Evolutionary conservation across 805 yeast genomes (phyloP), one percentile per base, ranked within the genome.

Genomic region (Lipomyces mesembrius): DNA sequence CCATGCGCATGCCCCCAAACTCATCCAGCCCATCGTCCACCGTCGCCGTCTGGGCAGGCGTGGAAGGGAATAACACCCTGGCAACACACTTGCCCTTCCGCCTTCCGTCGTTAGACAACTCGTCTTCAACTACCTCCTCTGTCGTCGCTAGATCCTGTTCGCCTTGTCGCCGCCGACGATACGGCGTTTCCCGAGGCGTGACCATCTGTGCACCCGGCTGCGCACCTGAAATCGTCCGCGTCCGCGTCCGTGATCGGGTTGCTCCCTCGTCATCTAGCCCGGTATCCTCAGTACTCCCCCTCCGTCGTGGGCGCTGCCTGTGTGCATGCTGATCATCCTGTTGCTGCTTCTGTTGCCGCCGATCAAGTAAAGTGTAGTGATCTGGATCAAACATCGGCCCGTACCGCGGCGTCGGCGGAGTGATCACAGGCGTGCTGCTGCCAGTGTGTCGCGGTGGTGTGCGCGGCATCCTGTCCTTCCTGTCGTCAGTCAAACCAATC

Each of bases 171-270:
- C 66, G 58, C 20, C 64, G 12, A 6, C 49, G 54, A 57, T 67
- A 56, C 54, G 71, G 71, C 11, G 71, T 68, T 17, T 62, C 66
- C 12, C 69, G 64, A 3, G 71, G 71, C n/a, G 71, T 68, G 49
- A 68, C 46, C 69, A 65, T 62, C 43, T 63, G 69, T 34, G 60
- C 63, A 8, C 64, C 64, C 1, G 69, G 62, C 43, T 56, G 62
- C 35, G 68, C 62, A 14, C 69, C 71, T 7, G 71, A 65, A 20
- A 59, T 57, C 39, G 69, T 65, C 32, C 71, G 60, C 20, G 67
- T 64, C 12, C 67, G 52, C 4, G 61, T 59, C 34, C 66, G 51
- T 17, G 61, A 32, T 7, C 64, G 60, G n/a, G 54, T 11, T n/a
- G 54, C 32, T 2, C 39, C 57, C 7, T 39, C n/a, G 9, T 46